These are phyloP conservation scores for Colletotrichum sansevieriae DNA, from an alignment of 2,329 filamentous ascomycete species.

Conservation along the genomic window DNA sequence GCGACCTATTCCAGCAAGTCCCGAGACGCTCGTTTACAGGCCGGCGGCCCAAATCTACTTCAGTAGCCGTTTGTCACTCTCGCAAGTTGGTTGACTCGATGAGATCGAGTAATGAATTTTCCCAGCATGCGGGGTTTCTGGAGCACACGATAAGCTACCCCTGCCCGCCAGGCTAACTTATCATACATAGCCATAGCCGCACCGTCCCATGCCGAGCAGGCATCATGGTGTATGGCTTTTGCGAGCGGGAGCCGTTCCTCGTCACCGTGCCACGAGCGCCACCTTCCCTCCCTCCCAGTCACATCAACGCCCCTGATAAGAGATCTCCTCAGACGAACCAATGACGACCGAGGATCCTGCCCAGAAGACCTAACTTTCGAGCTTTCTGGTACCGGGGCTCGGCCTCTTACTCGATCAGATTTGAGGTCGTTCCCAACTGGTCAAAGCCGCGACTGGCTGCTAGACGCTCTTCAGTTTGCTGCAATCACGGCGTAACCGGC, in stretches of 20 bases:
- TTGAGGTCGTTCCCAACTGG: slow-evolving; percentile 28
- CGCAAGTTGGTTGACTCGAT: slow-evolving; percentile 44
- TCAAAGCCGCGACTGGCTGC: no score
- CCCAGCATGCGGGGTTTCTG: slow-evolving; percentile 38
- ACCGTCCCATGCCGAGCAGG: slow-evolving; percentile 32
- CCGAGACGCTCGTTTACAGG: not conserved
- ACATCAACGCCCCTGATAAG: slow-evolving; percentile 30
- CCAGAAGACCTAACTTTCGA: not conserved
- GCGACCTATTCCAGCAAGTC: not conserved
- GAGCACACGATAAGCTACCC: slow-evolving; percentile 38
- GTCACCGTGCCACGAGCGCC: slow-evolving; percentile 17
- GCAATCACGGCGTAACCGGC: not conserved
- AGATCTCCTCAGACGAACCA: slow-evolving; percentile 25
- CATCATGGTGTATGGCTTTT: slow-evolving; percentile 13
- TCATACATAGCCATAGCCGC: slow-evolving; percentile 23
- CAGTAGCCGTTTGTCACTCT: slow-evolving; percentile 14
- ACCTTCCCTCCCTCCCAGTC: slow-evolving; percentile 1
- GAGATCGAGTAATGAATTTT: slow-evolving; percentile 48
- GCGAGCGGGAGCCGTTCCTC: slow-evolving; percentile 29
- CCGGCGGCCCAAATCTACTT: not conserved
- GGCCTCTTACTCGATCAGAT: slow-evolving; percentile 40
- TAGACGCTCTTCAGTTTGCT: slow-evolving; percentile 15
- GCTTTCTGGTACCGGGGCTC: slow-evolving; percentile 16
- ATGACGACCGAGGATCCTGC: slow-evolving; percentile 2
- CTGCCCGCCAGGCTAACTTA: slow-evolving; percentile 35